Evolutionary conservation across 148 eudicot species (phyloP).

Genomic region (Hydrangea macrophylla): DNA sequence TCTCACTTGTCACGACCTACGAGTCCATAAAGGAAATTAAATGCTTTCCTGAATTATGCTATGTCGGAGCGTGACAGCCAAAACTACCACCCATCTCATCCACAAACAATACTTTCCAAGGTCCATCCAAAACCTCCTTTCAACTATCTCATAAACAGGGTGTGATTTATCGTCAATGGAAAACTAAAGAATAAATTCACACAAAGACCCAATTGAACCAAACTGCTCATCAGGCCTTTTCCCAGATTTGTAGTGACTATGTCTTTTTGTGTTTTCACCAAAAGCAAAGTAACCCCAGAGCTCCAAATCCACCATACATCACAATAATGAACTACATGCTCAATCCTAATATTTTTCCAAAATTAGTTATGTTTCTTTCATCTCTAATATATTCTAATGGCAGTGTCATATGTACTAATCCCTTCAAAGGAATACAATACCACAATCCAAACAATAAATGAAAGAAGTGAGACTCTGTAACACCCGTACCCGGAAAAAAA

Average conservation of each 20-base stretch:
- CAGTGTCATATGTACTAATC: conserved; percentile 70
- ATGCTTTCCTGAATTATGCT: no score
- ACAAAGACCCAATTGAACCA: conserved; percentile 65
- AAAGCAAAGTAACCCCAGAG: conserved; percentile 72
- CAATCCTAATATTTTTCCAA: conserved; percentile 44
- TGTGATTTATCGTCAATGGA: conserved; percentile 91
- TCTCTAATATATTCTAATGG: conserved; percentile 70
- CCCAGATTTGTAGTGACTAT: conserved; percentile 76
- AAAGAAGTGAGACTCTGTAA: no score
- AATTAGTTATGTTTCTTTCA: conserved; percentile 47
- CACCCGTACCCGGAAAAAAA: no score
- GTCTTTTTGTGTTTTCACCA: conserved; percentile 62
- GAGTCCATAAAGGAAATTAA: no score
- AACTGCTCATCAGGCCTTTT: conserved; percentile 46
- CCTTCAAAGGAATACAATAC: conserved; percentile 80
- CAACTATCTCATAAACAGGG: conserved; percentile 83
- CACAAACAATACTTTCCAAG: conserved; percentile 60
- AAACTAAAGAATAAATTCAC: conserved; percentile 65
- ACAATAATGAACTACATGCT: conserved; percentile 59
- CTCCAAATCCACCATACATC: conserved; percentile 60
- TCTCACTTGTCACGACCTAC: no score
- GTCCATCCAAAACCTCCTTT: conserved; percentile 55
- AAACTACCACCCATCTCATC: conserved; percentile 67
- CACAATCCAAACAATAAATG: conserved; percentile 69
- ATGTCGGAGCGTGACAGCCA: no score